phyloP scores from a whole-genome alignment of 2,329 filamentous ascomycete species.

The Aspergillus clavatus region DNA sequence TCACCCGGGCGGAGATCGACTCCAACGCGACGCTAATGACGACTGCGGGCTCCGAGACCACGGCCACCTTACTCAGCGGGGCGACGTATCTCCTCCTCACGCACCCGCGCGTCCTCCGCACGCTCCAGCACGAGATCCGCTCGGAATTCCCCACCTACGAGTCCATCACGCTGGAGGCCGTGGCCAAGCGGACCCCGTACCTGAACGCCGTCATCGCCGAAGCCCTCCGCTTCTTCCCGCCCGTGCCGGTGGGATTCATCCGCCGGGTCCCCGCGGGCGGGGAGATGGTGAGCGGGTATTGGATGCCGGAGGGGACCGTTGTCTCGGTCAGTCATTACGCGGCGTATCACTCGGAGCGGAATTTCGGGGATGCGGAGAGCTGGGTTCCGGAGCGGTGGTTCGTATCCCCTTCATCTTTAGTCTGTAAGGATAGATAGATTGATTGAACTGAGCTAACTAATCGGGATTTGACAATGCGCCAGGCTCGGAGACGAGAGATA shows the following conservation, averaged over 20 bases:
- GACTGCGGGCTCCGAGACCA: neutral
- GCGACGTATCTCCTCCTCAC: neutral
- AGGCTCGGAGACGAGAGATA: no score
- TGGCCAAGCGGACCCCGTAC: neutral
- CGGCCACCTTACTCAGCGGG: neutral
- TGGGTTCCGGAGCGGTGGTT: no score
- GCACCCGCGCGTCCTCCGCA: neutral
- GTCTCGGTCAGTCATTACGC: no score
- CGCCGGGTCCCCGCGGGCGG: no score
- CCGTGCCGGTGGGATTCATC: neutral
- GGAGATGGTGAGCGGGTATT: neutral
- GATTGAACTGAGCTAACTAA: no score
- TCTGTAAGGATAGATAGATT: no score
- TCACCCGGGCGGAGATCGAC: neutral
- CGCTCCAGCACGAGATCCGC: neutral
- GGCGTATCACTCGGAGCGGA: no score
- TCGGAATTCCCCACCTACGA: neutral
- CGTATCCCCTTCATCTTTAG: no score
- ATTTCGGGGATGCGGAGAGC: no score
- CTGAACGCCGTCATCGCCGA: neutral
- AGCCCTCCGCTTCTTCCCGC: neutral
- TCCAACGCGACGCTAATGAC: neutral
- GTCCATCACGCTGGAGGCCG: neutral
- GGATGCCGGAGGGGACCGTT: no score
- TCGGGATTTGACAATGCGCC: no score